Conservation (phyloP, 495 filamentous ascomycete species). For the Daldinia loculata region DNA sequence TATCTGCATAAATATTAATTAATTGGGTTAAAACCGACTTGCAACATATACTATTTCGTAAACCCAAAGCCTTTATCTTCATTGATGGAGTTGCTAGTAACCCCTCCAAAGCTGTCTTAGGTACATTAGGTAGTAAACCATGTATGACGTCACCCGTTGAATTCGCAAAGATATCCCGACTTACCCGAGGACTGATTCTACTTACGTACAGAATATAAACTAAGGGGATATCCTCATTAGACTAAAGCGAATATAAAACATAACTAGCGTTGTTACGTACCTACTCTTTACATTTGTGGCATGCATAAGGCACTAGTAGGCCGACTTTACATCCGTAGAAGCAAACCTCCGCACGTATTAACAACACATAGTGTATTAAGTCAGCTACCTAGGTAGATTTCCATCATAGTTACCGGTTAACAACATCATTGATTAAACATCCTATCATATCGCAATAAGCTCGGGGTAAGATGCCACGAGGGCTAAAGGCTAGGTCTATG, state of each 20-base stretch:
- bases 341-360: neutral
- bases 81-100: neutral
- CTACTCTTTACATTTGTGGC: neutral
- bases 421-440: neutral
- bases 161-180: neutral
- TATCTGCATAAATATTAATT: neutral
- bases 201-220: neutral
- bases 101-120: neutral
- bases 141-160: constrained; percentile 20
- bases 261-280: constrained; percentile 3
- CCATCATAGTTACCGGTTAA: neutral
- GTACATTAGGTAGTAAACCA: neutral
- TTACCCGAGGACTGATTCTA: neutral
- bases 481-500: neutral
- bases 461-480: neutral
- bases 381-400: no score
- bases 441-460: neutral
- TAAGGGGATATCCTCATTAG: neutral
- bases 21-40: no score
- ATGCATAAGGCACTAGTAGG: neutral
- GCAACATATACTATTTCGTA: no score
- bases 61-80: neutral
- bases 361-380: neutral
- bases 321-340: neutral
- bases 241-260: constrained; percentile 4